Evolutionary conservation across 1,284 basidiomycete genomes (phyloP), one percentile per base, ranked within the genome.

Genomic region (Cryptococcus hybrid): DNA sequence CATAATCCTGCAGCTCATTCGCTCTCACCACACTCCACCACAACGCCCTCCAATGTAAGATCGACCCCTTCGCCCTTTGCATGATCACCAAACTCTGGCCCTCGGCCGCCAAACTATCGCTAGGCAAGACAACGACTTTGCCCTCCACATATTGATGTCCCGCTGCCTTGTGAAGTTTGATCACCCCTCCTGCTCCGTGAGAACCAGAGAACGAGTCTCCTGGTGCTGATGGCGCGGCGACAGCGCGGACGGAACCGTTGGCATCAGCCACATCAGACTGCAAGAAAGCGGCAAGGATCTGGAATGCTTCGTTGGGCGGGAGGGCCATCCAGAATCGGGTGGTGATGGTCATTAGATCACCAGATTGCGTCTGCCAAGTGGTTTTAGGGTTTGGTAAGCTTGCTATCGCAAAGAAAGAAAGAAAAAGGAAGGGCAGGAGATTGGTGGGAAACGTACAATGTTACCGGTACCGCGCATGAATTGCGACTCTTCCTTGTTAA

Each of bases 381-480:
- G 40, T 12, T 11, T 48, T 13, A 46, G 2, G 47, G 12, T 30
- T n/a, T 8, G 30, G 47, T 43, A 12, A 49, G 35, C 5, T 12
- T 49, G 39, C n/a, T 13, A 12, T 13, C 7, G 18, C 24, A 49
- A 3, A 13, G 43, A 47, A 35, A n/a, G 24, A 24, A 24, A 24
- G 24, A 24, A 24, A 24, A 24, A 24, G 24, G 24, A 24, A n/a
- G 52, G 46, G 36, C 6, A 62, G 6, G 12, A n/a, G 7, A 42
- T 45, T 43, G 15, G 18, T 1, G 2, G 38, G 51, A 3, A 13
- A 65, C 75, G 58, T 47, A 77, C 75, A 18, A 77, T 63, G 61
- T 76, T 74, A 38, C 76, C 77, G 0, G 76, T 77, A 11, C 56
- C 67, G 15, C 73, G 61, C 71, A 78, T 71, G 61, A 78, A 78